Evolutionary conservation across 371 early-diverging fungal species (phyloP), one percentile per base, ranked within the genome.

Genomic region (Mortierella sp.): DNA sequence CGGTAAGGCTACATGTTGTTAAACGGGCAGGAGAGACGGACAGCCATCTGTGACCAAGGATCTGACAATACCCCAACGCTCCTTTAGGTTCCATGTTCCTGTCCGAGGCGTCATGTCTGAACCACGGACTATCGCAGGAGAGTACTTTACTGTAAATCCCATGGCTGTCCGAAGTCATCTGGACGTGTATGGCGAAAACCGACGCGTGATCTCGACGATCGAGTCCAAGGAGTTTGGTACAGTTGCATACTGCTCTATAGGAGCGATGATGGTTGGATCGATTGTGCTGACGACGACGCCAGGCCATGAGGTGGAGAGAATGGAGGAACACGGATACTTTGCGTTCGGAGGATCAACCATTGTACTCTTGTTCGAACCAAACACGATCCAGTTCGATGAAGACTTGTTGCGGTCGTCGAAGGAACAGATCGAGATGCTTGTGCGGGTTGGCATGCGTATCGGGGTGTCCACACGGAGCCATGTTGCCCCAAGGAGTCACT

Each of bases 191-290:
- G 91, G 93, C 10, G 94, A 94, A 59, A 96, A 96, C 80, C 84
- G 86, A 25, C 87, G 96, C 4, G 76, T 83, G 40, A 81, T 94
- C n/a, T 88, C 88, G 6, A 79, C 85, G 50, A 85, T 96, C 28
- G 85, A 92, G 9, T 85, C 88, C 8, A 82, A 83, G 6, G 79
- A 82, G 29, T 93, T 91, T 82, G 95, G 95, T 21, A 83, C 80
- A 21, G 91, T 94, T 3, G 93, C 92, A 0, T 80, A 88, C 57
- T 86, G 92, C 0, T 77, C 85, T 53, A 86, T 96, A 54, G 96
- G 96, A 13, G 94, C 95, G 10, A 92, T 94, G 93, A 89, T 96
- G 91, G 94, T 79, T 6, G 95, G 96, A 0, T 92, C 92, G n/a
- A 91, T 94, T 50, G 78, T 89, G 12, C 57, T 90, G 54, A 93